phyloP scores from a whole-genome alignment of 2,329 filamentous ascomycete genomes.

The Cytospora leucostoma region DNA sequence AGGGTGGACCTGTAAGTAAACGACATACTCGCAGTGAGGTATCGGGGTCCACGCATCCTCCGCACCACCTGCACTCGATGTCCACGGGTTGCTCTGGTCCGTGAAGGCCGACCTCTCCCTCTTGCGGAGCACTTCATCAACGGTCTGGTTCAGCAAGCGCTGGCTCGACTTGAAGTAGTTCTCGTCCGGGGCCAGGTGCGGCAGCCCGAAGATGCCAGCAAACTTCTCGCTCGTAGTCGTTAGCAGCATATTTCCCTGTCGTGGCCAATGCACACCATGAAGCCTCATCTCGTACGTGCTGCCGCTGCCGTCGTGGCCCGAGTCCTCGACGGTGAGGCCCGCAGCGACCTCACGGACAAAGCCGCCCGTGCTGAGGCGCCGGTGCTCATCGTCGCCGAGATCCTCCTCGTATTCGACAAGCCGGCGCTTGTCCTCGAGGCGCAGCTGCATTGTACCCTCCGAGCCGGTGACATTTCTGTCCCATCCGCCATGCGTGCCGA shows the following conservation, averaged over 20 bases:
- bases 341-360: conserved; percentile 69
- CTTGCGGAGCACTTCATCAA: conserved; percentile 66
- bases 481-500: conserved; percentile 60
- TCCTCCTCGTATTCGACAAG: conserved; percentile 45
- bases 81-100: conserved; percentile 73
- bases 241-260: conserved; percentile 76
- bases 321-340: conserved; percentile 71
- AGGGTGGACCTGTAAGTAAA: conserved; percentile 79
- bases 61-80: conserved; percentile 64
- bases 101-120: conserved; percentile 59
- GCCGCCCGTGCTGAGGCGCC: conserved; percentile 46
- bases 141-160: conserved; percentile 69
- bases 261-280: conserved; percentile 83
- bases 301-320: conserved; percentile 53
- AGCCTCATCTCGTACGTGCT: conserved; percentile 78
- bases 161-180: conserved; percentile 61
- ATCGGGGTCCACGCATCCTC: conserved; percentile 60
- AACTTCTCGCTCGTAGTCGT: conserved; percentile 94
- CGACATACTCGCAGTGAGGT: conserved; percentile 85
- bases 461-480: conserved; percentile 77
- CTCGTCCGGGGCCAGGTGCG: conserved; percentile 70
- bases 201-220: conserved; percentile 84
- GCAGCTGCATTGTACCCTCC: conserved; percentile 68
- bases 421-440: conserved; percentile 60
- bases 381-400: conserved; percentile 32